A percentile compares a stretch with the other conserved stretches of the same genome.
Evolutionary conservation across 106 monocot genomes (phyloP).

Genomic region (Gastrodia elata): DNA sequence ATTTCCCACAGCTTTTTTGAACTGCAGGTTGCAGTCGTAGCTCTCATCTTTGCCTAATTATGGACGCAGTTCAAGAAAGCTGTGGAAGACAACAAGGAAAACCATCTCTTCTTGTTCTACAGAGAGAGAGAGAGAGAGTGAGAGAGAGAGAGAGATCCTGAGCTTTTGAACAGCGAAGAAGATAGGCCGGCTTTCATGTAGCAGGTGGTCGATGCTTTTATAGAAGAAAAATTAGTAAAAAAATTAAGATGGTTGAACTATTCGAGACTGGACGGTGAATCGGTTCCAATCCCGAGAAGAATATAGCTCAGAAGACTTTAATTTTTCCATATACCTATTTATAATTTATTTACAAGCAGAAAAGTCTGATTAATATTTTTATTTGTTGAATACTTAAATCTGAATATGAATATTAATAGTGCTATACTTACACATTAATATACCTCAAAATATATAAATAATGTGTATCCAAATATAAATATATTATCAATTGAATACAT

Average conservation of each 20-base stretch:
- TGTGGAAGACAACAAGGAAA: constrained; percentile 62
- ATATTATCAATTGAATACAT: too few species aligned
- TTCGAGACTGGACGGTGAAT: too few species aligned
- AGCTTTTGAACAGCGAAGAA: background rate
- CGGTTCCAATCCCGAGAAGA: constrained; percentile 11
- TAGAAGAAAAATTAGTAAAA: constrained; percentile 1
- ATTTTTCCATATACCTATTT: too few species aligned
- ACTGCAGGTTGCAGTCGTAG: background rate
- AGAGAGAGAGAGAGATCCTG: background rate
- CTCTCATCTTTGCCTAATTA: background rate
- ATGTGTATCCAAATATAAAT: too few species aligned
- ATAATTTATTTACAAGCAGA: too few species aligned
- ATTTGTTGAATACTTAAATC: too few species aligned
- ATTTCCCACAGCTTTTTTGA: constrained; percentile 12
- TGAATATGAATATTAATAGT: too few species aligned
- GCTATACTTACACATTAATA: too few species aligned
- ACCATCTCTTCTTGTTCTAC: constrained; percentile 6
- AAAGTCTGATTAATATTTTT: too few species aligned
- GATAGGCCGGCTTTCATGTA: background rate
- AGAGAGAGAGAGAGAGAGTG: constrained; percentile 5
- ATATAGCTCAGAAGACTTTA: too few species aligned
- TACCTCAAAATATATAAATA: too few species aligned
- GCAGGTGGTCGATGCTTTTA: too few species aligned
- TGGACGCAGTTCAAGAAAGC: constrained; percentile 75
- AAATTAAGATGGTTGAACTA: background rate